A percentile compares a stretch with the other conserved stretches of the same genome.
Evolutionary conservation across 306 rosid species (phyloP).

Genomic region (Trifolium subterraneum): DNA sequence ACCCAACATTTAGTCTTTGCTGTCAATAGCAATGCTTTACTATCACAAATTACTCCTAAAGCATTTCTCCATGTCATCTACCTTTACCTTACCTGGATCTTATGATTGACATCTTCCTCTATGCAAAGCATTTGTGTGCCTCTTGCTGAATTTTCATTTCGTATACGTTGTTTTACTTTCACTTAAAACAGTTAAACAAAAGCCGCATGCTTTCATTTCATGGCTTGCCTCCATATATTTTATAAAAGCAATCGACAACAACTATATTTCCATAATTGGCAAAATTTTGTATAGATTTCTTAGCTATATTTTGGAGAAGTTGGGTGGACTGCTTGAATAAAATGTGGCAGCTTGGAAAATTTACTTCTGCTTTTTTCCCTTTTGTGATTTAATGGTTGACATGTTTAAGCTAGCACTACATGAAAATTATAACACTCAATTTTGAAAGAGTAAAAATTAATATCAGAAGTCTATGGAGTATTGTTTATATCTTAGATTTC

Average conservation of each 20-base stretch:
- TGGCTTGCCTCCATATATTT: constrained; percentile 11
- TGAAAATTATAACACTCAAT: constrained; percentile 25
- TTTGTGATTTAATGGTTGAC: constrained; percentile 15
- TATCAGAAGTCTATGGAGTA: constrained; percentile 12
- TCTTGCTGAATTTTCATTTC: background rate
- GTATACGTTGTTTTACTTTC: background rate
- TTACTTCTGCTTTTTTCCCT: background rate
- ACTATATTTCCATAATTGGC: no score
- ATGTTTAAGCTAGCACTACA: constrained; percentile 17
- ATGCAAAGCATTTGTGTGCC: constrained; percentile 1
- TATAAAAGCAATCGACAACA: no score
- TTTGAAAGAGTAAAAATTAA: constrained; percentile 8
- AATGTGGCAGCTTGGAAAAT: constrained; percentile 20
- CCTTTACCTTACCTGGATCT: background rate
- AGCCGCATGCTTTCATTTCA: constrained; percentile 8
- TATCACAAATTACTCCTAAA: background rate
- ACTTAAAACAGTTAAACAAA: background rate
- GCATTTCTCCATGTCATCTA: background rate
- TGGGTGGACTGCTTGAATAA: background rate
- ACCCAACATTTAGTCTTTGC: background rate
- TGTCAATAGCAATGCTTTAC: background rate
- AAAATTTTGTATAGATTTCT: background rate
- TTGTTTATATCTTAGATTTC: constrained; percentile 2
- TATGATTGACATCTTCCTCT: background rate
- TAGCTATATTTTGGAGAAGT: constrained; percentile 10